A percentile compares a stretch with the other conserved stretches of the same genome.
These are phyloP conservation scores for Sabuloglossum arenarium DNA, from an alignment of 495 filamentous ascomycete genomes.

Conservation along the genomic window DNA sequence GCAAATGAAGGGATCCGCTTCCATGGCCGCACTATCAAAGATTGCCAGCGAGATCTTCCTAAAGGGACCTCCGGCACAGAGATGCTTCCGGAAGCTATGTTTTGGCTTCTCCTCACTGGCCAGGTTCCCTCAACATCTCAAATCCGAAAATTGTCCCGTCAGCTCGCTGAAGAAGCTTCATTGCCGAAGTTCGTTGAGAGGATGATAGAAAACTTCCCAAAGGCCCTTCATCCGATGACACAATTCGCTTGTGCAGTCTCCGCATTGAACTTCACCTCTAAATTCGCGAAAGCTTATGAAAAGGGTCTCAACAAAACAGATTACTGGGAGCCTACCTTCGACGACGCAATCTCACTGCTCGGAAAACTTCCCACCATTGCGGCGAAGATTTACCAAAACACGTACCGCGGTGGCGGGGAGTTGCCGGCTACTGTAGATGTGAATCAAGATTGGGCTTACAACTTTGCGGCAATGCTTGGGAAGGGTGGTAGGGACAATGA, in stretches of 20 bases:
- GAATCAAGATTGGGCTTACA: constrained; percentile 90
- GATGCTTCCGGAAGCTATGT: constrained; percentile 98
- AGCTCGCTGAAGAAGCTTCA: constrained; percentile 67
- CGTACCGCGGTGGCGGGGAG: constrained; percentile 53
- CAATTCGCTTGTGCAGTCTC: constrained; percentile 90
- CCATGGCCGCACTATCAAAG: constrained; percentile 93
- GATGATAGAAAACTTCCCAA: constrained; percentile 80
- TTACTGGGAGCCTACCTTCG: constrained; percentile 97
- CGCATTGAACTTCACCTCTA: constrained; percentile 75
- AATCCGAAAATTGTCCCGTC: constrained; percentile 58
- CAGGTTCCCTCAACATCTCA: constrained; percentile 69
- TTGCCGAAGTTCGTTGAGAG: constrained; percentile 71
- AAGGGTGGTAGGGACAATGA: constrained; percentile 68
- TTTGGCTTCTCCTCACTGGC: constrained; percentile 94
- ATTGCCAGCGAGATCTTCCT: constrained; percentile 83
- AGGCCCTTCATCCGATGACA: constrained; percentile 87
- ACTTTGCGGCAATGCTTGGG: constrained; percentile 91
- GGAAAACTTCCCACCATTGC: constrained; percentile 94
- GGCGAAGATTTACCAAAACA: constrained; percentile 89
- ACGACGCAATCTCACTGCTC: constrained; percentile 81
- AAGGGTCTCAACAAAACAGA: constrained; percentile 76
- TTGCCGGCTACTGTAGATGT: constrained; percentile 59
- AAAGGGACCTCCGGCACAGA: constrained; percentile 89
- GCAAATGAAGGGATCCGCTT: constrained; percentile 95
- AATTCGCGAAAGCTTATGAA: constrained; percentile 85